Evolutionary conservation across 768 basidiomycete genomes (phyloP).

Genomic region (Leucocoprinus sp.): DNA sequence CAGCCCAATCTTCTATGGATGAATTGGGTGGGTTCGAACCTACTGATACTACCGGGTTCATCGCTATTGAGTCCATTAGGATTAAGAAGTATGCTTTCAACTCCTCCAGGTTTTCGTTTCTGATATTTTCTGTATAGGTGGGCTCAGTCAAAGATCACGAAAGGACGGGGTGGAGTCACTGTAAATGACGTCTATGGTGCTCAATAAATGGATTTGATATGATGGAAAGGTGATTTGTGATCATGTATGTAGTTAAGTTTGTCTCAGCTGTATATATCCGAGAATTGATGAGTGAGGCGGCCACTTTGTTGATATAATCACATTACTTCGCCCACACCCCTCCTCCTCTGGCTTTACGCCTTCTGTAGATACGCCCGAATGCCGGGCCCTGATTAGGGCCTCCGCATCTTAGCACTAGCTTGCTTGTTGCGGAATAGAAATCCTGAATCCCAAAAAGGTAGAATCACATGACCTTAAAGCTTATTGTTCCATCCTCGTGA

Average conservation of each 20-base stretch:
- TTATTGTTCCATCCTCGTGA: too few species aligned
- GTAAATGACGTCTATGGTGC: slow-evolving; percentile 75
- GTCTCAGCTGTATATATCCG: too few species aligned
- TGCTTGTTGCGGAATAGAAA: not conserved
- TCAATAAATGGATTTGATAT: slow-evolving; percentile 23
- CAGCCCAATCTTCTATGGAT: slow-evolving; percentile 95
- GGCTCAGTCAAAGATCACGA: slow-evolving; percentile 81
- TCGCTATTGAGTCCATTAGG: slow-evolving; percentile 94
- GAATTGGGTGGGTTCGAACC: slow-evolving; percentile 98
- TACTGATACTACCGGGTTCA: slow-evolving; percentile 92
- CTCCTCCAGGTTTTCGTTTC: slow-evolving; percentile 4
- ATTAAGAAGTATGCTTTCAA: slow-evolving; percentile 77
- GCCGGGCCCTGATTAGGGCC: too few species aligned
- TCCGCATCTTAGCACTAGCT: too few species aligned
- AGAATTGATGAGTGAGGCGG: too few species aligned
- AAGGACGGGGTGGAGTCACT: slow-evolving; percentile 72
- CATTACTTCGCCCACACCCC: too few species aligned
- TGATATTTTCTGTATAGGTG: slow-evolving; percentile 40
- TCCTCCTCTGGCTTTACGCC: too few species aligned
- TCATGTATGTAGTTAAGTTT: not conserved
- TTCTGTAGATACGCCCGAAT: too few species aligned
- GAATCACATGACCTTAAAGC: too few species aligned
- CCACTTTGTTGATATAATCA: too few species aligned
- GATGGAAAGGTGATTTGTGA: not conserved
- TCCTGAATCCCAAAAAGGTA: too few species aligned